Evolutionary conservation across 192 early-diverging fungal species (phyloP).

Genomic region (Diversispora epigaea): DNA sequence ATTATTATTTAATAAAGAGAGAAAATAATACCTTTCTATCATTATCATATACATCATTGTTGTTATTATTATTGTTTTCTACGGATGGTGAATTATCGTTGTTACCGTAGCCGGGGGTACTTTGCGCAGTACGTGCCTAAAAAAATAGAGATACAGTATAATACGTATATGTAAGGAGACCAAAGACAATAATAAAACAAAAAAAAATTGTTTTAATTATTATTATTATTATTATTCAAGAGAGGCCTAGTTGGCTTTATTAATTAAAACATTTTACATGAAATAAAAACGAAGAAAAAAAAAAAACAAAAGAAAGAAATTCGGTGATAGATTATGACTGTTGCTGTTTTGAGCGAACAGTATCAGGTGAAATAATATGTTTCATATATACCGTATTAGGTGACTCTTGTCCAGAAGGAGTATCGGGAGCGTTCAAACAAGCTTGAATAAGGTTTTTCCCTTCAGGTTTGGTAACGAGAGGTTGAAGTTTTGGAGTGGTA

Average conservation of each 20-base stretch:
- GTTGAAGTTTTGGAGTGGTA: slow-evolving; percentile 91
- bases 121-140: slow-evolving; percentile 11
- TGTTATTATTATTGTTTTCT: slow-evolving; percentile 6
- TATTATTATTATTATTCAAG: no score
- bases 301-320: background rate
- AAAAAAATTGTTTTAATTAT: background rate
- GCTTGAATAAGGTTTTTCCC: slow-evolving; percentile 92
- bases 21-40: slow-evolving; percentile 24
- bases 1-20: background rate
- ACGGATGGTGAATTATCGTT: slow-evolving; percentile 10
- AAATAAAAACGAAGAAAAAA: background rate
- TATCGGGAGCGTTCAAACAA: slow-evolving; percentile 87
- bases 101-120: slow-evolving; percentile 12
- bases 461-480: slow-evolving; percentile 86
- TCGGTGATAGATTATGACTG: background rate
- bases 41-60: slow-evolving; percentile 1
- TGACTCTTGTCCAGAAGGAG: slow-evolving; percentile 23
- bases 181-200: background rate
- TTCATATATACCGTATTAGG: slow-evolving; percentile 35
- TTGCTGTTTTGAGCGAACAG: background rate
- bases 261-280: no score
- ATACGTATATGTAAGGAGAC: background rate
- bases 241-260: no score
- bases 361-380: background rate
- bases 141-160: background rate